Conservation (phyloP, 139 green algal genomes). For the Volvox reticuliferus region DNA sequence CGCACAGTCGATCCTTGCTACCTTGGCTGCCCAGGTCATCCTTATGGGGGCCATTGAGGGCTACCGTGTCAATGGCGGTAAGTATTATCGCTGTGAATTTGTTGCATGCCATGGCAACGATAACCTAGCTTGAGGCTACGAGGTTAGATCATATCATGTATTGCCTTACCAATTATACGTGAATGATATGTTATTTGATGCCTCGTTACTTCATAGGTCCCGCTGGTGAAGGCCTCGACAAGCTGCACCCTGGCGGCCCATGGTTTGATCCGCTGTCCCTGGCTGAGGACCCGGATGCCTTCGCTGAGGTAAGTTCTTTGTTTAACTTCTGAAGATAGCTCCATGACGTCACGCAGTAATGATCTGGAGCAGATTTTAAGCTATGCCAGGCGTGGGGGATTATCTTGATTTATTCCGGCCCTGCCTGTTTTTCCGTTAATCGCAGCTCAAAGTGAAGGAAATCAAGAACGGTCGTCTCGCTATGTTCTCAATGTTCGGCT, state of each 20-base stretch:
- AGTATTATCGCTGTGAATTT: neutral
- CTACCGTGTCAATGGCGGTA: conserved; percentile 72
- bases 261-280: conserved; percentile 91
- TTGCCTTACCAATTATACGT: too few species aligned
- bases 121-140: too few species aligned
- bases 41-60: conserved; percentile 69
- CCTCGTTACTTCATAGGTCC: conserved; percentile 39
- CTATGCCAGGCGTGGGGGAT: too few species aligned
- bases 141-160: too few species aligned
- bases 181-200: too few species aligned
- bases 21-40: conserved; percentile 78
- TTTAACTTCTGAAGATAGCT: neutral
- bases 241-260: conserved; percentile 67
- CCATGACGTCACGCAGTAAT: too few species aligned
- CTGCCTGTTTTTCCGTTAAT: too few species aligned
- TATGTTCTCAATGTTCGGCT: conserved; percentile 94
- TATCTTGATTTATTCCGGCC: too few species aligned
- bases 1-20: conserved; percentile 94
- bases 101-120: too few species aligned
- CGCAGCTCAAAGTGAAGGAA: conserved; percentile 84
- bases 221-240: conserved; percentile 72
- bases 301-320: conserved; percentile 68
- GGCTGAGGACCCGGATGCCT: conserved; percentile 91
- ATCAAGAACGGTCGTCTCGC: conserved; percentile 97
- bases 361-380: neutral